A percentile compares a stretch with the other conserved stretches of the same genome.
Evolutionary conservation across 805 yeast genomes (phyloP).

Genomic region (Ogataea corticis): DNA sequence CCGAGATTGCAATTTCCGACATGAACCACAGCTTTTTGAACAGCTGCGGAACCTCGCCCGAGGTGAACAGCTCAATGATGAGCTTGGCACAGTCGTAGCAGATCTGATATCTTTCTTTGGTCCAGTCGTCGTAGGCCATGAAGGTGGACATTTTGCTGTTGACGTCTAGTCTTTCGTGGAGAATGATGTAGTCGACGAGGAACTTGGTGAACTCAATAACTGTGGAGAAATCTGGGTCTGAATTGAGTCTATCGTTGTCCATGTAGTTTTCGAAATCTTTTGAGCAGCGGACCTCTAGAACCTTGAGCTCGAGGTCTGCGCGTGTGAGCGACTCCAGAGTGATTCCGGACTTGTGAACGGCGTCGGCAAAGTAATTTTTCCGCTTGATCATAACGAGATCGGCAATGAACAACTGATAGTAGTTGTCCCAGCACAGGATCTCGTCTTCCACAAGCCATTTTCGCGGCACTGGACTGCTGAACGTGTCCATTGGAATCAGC

Average conservation of each 20-base stretch:
- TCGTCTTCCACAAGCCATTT: slow-evolving; percentile 21
- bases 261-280: slow-evolving; percentile 23
- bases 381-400: slow-evolving; percentile 29
- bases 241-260: slow-evolving; percentile 18
- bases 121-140: slow-evolving; percentile 29
- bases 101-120: slow-evolving; percentile 16
- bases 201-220: slow-evolving; percentile 21
- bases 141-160: slow-evolving; percentile 32
- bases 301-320: slow-evolving; percentile 30
- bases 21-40: slow-evolving; percentile 28
- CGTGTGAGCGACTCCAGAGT: slow-evolving; percentile 19
- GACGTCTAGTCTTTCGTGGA: slow-evolving; percentile 30
- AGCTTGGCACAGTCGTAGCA: slow-evolving; percentile 26
- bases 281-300: slow-evolving; percentile 22
- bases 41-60: slow-evolving; percentile 15
- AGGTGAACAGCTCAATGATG: slow-evolving; percentile 19
- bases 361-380: slow-evolving; percentile 29
- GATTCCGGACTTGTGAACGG: slow-evolving; percentile 13
- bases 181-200: slow-evolving; percentile 17
- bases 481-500: slow-evolving; percentile 22
- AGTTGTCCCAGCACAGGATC: slow-evolving; percentile 23
- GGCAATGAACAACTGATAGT: slow-evolving; percentile 24
- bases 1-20: slow-evolving; percentile 27
- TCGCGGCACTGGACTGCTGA: slow-evolving; percentile 28
- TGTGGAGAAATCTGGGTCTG: slow-evolving; percentile 13